Base-by-base conservation (phyloP, 768 basidiomycete genomes). In the Termitomyces sp. region DNA sequence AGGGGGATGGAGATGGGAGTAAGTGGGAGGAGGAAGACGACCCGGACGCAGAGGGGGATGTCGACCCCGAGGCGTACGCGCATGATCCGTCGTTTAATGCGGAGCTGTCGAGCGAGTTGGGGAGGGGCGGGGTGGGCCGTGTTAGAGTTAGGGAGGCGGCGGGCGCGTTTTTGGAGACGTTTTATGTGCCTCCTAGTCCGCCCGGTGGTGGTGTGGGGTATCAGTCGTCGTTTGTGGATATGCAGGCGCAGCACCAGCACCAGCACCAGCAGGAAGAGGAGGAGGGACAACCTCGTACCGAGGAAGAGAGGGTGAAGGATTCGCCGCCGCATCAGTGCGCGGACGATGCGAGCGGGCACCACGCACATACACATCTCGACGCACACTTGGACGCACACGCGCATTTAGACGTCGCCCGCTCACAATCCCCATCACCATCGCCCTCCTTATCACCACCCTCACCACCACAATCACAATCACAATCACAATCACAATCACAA, bases 51-150 rank as follows among this genome's bases (percentile, higher is more conserved):
- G 73, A 71, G 54, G 70, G 70, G 31, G 74, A 72, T 53, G 63
- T 66, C 11, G 74, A 73, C 20, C 68, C 72, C 30, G 73, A 73
- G 57, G 69, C 72, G 9, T 71, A 67, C 13, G 58, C 58, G 48
- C 65, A 68, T 7, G 75, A 76, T 47, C 75, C 75, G 8, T 70
- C 71, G 16, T 76, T 75, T 58, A 75, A 75, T 24, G 68, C 72
- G 1, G 74, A 73, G 61, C 63, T 76, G n/a, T 73, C 72, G 6
- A 70, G 69, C 31, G 69, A 66, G 22, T 59, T 65, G 0, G 1
- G 36, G 36, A 16, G 53, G 55, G 12, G 56, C 60, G 46, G 27
- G 15, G 30, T 33, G 11, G 24, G n/a, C 27, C 22, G 57, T 16
- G 11, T 45, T 52, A 42, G n/a, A 33, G 52, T 15, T 20, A 24